Base-by-base conservation (phyloP, 257 asterid genomes). In the Ehretia macrophylla region DNA sequence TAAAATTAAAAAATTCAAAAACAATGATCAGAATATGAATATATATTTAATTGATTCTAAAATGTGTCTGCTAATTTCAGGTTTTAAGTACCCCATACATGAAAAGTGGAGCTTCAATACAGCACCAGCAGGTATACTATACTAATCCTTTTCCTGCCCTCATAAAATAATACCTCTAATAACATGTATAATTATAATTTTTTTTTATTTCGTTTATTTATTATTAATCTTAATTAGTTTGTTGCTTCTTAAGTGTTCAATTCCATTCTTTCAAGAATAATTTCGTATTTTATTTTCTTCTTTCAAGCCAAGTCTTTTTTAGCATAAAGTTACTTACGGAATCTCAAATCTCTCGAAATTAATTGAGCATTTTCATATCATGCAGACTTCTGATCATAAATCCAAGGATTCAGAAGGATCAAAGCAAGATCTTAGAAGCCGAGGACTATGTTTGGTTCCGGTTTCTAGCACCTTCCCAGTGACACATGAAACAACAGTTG, bases 371-470 rank as follows among this genome's bases (percentile, higher is more conserved):
- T 17, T 22, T 11, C 23, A 23, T 27, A 5, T n/a, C 18, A 63
- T 63, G 58, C 78, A 87, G 91, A 75, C 57, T 32, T 21, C 53
- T 10, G 93, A 78, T n/a, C n/a, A n/a, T 21, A 87, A 71, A 72
- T 73, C 90, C 0, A 85, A 87, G 64, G 90, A 84, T 79, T 64
- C 60, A 20, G 94, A 27, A 22, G 78, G 66, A 22, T 61, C 64
- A 0, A 61, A 76, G 1, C 95, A 83, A 73, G 97, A 90, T 72
- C 96, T 90, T 17, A 72, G 92, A 63, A 85, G 85, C 66, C 82
- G 95, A 76, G 97, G 97, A 57, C 71, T 90, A 59, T 90, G 97
- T 67, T 65, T 90, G 47, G 96, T 87, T 49, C 97, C 97, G 5
- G 79, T 90, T 22, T 83, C 97, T 4, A 87, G 86, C 86, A 90